Base-by-base conservation (phyloP, 2,329 filamentous ascomycete species). In the Curvularia eragrostidis region DNA sequence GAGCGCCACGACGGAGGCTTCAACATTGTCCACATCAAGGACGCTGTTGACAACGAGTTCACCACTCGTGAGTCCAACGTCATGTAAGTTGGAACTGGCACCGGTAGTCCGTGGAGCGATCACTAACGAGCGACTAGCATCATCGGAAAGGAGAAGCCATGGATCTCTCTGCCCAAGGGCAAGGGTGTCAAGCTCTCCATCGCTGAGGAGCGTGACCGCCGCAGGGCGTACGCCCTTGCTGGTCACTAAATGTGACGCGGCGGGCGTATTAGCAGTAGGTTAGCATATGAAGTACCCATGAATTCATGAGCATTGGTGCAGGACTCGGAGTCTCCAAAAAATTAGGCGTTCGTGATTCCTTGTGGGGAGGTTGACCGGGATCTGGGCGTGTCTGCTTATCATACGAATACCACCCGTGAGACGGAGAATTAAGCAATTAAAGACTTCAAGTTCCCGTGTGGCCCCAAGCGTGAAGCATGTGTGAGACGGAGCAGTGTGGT, bases 11-110 rank as follows among this genome's bases (percentile, higher is more conserved):
- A 99, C 76, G 95, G 95, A 87, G 95, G 95, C 83, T 99, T 99
- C 91, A 96, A 96, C 89, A 96, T 99, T 79, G 93, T 99, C 82
- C 93, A 97, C 87, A 90, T 99, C 84, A 99, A 99, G 91, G 95
- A 99, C 80, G 94, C 93, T 78, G 94, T 99, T 84, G 95, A 98
- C 89, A 99, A 99, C 91, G 91, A 91, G 80, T 99, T 99, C 84
- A 93, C 95, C 78, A 99, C 95, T 80, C 95, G 95, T 84, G 93
- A 99, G 88, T 90, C 85, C 88, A 99, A 99, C 91, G 93, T 99
- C 78, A 99, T 99, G 70, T 74, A 69, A 70, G 71, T 69, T 54
- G 18, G 15, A 10, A 21, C 1, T 6, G 15, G 5, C 18, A 21
- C 2, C n/a, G 15, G 10, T 10, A 5, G 12, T 13, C 2, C 15